phyloP scores from a whole-genome alignment of 2,329 filamentous ascomycete genomes.

The Colletotrichum sp. region DNA sequence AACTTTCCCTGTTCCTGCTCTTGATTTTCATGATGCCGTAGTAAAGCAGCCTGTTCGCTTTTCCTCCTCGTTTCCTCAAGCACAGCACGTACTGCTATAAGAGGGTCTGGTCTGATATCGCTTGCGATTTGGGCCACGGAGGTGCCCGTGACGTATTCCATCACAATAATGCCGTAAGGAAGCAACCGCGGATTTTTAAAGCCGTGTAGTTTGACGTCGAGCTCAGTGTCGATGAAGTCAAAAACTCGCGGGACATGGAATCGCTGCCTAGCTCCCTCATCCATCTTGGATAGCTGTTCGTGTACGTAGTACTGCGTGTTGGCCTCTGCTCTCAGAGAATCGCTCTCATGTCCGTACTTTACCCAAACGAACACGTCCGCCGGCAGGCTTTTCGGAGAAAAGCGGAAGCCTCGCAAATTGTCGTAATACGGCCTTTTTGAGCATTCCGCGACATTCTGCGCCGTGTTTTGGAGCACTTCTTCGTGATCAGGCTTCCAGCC shows the following conservation, averaged over 20 bases:
- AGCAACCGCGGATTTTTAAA: fast-evolving
- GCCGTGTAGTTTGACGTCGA: neutral
- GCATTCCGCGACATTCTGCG: neutral
- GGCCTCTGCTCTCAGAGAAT: neutral
- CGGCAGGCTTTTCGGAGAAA: neutral
- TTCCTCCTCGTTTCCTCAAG: neutral
- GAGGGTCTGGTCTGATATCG: neutral
- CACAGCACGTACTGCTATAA: neutral
- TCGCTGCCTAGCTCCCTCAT: neutral
- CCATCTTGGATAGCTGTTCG: neutral
- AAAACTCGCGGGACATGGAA: neutral
- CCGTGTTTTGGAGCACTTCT: neutral
- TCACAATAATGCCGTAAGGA: neutral
- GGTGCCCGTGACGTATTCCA: neutral
- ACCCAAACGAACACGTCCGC: neutral
- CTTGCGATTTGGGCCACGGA: neutral
- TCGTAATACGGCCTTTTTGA: neutral
- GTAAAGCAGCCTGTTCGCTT: neutral
- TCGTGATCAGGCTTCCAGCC: neutral
- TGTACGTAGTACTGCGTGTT: neutral
- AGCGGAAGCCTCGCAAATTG: neutral
- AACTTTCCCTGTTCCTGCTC: neutral
- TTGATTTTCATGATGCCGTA: fast-evolving
- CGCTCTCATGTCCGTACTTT: neutral
- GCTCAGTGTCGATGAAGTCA: neutral